Base-by-base conservation (phyloP, 106 monocot genomes). In the Dendrobium nobile region DNA sequence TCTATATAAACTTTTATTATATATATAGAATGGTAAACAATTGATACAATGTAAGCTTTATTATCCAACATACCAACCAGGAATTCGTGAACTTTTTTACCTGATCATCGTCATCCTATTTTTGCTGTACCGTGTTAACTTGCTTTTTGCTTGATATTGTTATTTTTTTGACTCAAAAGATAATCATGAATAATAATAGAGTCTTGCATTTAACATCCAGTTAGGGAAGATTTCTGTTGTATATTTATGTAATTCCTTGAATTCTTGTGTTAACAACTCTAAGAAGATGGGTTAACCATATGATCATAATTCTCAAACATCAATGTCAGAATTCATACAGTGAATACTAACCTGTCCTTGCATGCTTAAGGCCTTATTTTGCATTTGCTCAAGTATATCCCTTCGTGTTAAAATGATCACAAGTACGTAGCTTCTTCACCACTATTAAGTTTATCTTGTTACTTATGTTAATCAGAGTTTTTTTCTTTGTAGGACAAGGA, bases 401-500 rank as follows among this genome's bases (percentile, higher is more conserved):
- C 22, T 9, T 64, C 9, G 9, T 8, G 24, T 64, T 24, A 22
- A 64, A 64, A 24, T 64, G 64, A 64, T 64, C 2, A 22, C 9
- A 64, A 22, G 24, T 64, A 26, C 13, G 26, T 64, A 6, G 24
- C 64, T 19, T 59, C 59, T 20, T 59, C 20, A 13, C 7, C 64
- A 24, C 24, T 24, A 24, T 64, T 15, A 64, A 24, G n/a, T 64
- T 64, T n/a, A 64, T 9, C 56, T 79, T 20, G 3, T 15, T 44
- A 28, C 10, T 40, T 43, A 24, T 41, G 61, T 43, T 67, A 13
- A 67, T 1, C 22, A 44, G 2, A 13, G 0, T 15, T 81, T 17
- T 42, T 74, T 80, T 78, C 76, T 42, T 64, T 87, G 56, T 79
- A 94, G 96, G 84, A 80, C 51, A 75, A 84, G 37, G 83, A 87